phyloP scores from a whole-genome alignment of 2,329 filamentous ascomycete genomes.

The Trichoderma arundinaceum region DNA sequence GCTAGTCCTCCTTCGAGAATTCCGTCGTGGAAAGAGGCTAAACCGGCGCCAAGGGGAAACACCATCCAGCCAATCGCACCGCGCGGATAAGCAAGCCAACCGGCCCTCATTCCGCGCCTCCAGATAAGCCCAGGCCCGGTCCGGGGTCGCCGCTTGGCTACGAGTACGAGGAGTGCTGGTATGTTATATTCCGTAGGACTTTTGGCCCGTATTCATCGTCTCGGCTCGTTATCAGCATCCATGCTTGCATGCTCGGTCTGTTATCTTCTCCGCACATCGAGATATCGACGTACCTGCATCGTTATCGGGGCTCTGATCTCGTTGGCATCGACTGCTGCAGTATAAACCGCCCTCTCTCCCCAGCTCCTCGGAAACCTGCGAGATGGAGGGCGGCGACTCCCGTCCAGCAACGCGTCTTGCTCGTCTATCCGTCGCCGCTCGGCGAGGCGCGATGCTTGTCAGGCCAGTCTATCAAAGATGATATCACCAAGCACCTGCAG shows the following conservation, averaged over 20 bases:
- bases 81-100: slow-evolving; percentile 17
- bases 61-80: slow-evolving; percentile 1
- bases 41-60: background rate
- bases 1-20: slow-evolving; percentile 5
- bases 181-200: no score
- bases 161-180: background rate
- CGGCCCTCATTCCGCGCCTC: slow-evolving; percentile 11
- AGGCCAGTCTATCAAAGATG: background rate
- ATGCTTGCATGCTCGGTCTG: background rate
- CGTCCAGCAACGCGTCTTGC: background rate
- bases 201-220: no score
- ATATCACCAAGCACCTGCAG: background rate
- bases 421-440: background rate
- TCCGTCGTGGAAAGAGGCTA: background rate
- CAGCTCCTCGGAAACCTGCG: slow-evolving; percentile 23
- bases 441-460: no score
- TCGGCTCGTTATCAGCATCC: slow-evolving; percentile 19
- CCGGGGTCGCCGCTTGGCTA: slow-evolving; percentile 17
- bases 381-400: slow-evolving; percentile 28
- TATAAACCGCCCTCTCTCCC: slow-evolving; percentile 4
- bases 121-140: background rate
- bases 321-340: background rate
- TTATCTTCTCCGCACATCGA: slow-evolving; percentile 8
- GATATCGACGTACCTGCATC: slow-evolving; percentile 11
- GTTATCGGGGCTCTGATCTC: background rate